phyloP scores from a whole-genome alignment of 2,329 filamentous ascomycete genomes.

The Cyphellophora europaea region DNA sequence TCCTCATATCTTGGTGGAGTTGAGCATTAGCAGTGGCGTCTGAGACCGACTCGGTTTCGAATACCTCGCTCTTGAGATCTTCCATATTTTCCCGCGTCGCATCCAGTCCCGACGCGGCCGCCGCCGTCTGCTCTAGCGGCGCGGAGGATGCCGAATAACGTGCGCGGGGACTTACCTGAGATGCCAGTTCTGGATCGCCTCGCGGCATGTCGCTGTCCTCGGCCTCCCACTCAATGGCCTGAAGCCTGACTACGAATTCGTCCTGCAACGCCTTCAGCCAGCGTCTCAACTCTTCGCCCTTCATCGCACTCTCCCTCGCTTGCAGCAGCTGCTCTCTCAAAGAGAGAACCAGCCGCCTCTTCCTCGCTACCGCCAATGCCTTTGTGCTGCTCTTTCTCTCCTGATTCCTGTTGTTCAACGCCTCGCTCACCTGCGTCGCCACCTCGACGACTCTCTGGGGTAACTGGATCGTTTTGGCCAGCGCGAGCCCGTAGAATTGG shows the following conservation, averaged over 20 bases:
- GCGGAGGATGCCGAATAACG: too few relatives aligned
- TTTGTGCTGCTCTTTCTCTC: slow-evolving; percentile 50
- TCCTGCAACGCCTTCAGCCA: slow-evolving; percentile 62
- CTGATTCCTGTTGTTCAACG: slow-evolving; percentile 50
- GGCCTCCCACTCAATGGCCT: slow-evolving; percentile 45
- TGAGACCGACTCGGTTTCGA: too few relatives aligned
- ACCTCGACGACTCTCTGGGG: slow-evolving; percentile 57
- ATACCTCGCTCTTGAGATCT: too few relatives aligned
- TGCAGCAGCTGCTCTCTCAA: slow-evolving; percentile 65
- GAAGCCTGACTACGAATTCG: slow-evolving; percentile 67
- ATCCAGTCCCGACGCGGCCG: too few relatives aligned
- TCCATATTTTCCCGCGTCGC: too few relatives aligned
- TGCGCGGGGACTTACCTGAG: too few relatives aligned
- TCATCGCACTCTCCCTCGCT: slow-evolving; percentile 34
- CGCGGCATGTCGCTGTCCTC: too few relatives aligned
- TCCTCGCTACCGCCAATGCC: slow-evolving; percentile 49
- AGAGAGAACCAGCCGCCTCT: slow-evolving; percentile 63
- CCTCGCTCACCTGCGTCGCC: slow-evolving; percentile 57
- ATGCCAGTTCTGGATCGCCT: too few relatives aligned
- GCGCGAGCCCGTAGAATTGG: slow-evolving; percentile 71
- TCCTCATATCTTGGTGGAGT: too few relatives aligned
- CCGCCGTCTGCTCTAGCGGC: too few relatives aligned
- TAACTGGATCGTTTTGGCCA: slow-evolving; percentile 67
- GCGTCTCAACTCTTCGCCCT: slow-evolving; percentile 50
- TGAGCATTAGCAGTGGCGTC: too few relatives aligned